These are phyloP conservation scores for Phyllosticta citrichinensis DNA, from an alignment of 2,329 filamentous ascomycete genomes.

Conservation along the genomic window DNA sequence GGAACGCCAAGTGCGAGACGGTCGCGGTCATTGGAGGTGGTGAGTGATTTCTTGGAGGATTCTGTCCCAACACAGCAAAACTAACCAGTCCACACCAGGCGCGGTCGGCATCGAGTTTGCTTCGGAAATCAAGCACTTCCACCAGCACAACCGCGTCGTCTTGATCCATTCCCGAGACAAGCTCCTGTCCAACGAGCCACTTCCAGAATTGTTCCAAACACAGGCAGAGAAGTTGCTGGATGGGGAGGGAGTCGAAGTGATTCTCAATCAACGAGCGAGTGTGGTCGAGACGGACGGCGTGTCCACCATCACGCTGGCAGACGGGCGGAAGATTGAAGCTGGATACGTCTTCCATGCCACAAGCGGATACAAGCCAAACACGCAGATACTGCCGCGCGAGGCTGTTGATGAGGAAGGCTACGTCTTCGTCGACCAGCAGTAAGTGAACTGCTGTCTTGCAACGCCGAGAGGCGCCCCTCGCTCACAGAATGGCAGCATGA, in stretches of 20 bases:
- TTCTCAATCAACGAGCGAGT: conserved; percentile 50
- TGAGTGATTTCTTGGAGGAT: conserved; percentile 14
- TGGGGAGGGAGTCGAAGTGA: conserved; percentile 54
- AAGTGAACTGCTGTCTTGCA: conserved; percentile 18
- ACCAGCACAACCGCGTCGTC: conserved; percentile 57
- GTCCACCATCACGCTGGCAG: conserved; percentile 36
- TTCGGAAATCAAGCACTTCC: conserved; percentile 60
- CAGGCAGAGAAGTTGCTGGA: conserved; percentile 47
- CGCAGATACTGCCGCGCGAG: conserved; percentile 49
- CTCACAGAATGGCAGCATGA: neutral
- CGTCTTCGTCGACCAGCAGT: conserved; percentile 51
- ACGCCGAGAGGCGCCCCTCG: conserved; percentile 1
- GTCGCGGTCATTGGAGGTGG: conserved; percentile 67
- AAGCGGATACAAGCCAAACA: conserved; percentile 52
- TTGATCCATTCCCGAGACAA: conserved; percentile 63
- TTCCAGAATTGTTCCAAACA: conserved; percentile 61
- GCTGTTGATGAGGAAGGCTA: conserved; percentile 55
- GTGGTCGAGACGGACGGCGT: conserved; percentile 22
- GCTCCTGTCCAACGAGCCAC: conserved; percentile 62
- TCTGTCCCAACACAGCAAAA: neutral
- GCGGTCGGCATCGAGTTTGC: conserved; percentile 79
- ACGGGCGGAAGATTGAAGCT: conserved; percentile 41
- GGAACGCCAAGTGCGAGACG: conserved; percentile 23
- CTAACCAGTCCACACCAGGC: conserved; percentile 28
- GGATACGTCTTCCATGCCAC: conserved; percentile 62